phyloP scores from a whole-genome alignment of 1,139 yeast species.

The Eremothecium gossypii region DNA sequence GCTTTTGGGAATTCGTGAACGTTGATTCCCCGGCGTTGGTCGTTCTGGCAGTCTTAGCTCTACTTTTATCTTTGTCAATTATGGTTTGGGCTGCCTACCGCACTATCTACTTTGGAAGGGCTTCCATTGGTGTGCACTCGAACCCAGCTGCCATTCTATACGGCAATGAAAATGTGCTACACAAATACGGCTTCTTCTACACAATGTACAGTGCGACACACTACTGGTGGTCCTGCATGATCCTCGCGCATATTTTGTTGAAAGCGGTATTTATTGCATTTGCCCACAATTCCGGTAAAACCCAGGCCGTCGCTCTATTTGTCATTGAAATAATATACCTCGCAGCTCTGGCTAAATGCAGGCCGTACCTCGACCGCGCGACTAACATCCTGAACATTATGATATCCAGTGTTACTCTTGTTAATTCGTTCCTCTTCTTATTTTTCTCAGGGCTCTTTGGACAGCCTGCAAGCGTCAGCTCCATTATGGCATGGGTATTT shows the following conservation, averaged over 20 bases:
- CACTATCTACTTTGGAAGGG: slow-evolving; percentile 46
- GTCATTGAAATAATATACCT: slow-evolving; percentile 57
- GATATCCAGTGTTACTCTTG: slow-evolving; percentile 53
- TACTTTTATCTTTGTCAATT: slow-evolving; percentile 45
- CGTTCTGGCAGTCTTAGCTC: slow-evolving; percentile 56
- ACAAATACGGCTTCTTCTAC: slow-evolving; percentile 68
- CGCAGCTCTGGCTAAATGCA: slow-evolving; percentile 43
- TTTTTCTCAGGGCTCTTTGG: slow-evolving; percentile 68
- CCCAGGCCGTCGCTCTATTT: slow-evolving; percentile 58
- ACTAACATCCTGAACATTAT: slow-evolving; percentile 60
- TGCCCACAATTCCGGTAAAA: slow-evolving; percentile 61
- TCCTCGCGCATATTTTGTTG: slow-evolving; percentile 45
- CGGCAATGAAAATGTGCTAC: slow-evolving; percentile 55
- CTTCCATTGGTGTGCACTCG: slow-evolving; percentile 43
- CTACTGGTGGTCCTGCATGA: slow-evolving; percentile 66
- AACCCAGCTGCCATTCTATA: slow-evolving; percentile 74
- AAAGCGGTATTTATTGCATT: slow-evolving; percentile 60
- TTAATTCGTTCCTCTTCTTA: slow-evolving; percentile 64
- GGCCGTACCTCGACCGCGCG: slow-evolving; percentile 64
- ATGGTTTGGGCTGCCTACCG: slow-evolving; percentile 54
- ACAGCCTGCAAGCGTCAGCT: slow-evolving; percentile 56
- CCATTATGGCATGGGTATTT: slow-evolving; percentile 76
- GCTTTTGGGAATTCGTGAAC: slow-evolving; percentile 67
- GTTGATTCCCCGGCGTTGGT: slow-evolving; percentile 69
- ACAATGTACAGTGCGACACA: slow-evolving; percentile 71